A percentile compares a stretch with the other conserved stretches of the same genome.
Conservation (phyloP, 257 asterid genomes). For the Avicennia marina region DNA sequence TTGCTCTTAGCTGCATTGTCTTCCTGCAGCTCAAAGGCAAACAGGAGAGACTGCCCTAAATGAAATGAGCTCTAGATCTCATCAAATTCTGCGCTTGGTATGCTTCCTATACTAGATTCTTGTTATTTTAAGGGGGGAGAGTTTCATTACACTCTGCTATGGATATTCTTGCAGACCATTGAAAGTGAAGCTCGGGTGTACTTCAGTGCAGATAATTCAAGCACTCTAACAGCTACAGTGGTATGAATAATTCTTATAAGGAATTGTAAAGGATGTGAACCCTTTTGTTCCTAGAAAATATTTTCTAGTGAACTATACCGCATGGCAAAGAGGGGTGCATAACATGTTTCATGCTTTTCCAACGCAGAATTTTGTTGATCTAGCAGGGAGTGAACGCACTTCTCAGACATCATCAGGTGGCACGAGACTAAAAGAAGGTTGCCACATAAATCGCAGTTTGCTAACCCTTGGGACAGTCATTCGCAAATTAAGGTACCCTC, state of each 20-base stretch:
- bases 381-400: slow-evolving; percentile 96
- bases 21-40: slow-evolving; percentile 74
- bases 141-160: not conserved
- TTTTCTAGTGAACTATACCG: not conserved
- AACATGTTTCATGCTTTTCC: slow-evolving; percentile 5
- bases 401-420: slow-evolving; percentile 74
- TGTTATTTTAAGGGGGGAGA: not conserved
- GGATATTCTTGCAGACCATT: slow-evolving; percentile 48
- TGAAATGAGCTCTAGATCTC: slow-evolving; percentile 93
- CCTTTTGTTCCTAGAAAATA: not conserved
- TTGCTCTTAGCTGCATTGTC: not conserved
- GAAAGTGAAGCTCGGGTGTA: slow-evolving; percentile 65
- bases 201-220: slow-evolving; percentile 39
- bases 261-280: not conserved
- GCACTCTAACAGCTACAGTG: slow-evolving; percentile 78
- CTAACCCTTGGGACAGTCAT: slow-evolving; percentile 92
- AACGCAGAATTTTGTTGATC: slow-evolving; percentile 75
- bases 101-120: slow-evolving; percentile 1
- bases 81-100: slow-evolving; percentile 87
- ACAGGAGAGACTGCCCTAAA: slow-evolving; percentile 86
- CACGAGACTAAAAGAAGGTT: slow-evolving; percentile 74
- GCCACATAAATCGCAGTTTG: slow-evolving; percentile 92
- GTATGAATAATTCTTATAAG: slow-evolving; percentile 34
- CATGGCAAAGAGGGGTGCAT: not conserved
- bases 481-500: slow-evolving; percentile 73